phyloP scores from a whole-genome alignment of 345 rosid species.

The Heritiera littoralis region DNA sequence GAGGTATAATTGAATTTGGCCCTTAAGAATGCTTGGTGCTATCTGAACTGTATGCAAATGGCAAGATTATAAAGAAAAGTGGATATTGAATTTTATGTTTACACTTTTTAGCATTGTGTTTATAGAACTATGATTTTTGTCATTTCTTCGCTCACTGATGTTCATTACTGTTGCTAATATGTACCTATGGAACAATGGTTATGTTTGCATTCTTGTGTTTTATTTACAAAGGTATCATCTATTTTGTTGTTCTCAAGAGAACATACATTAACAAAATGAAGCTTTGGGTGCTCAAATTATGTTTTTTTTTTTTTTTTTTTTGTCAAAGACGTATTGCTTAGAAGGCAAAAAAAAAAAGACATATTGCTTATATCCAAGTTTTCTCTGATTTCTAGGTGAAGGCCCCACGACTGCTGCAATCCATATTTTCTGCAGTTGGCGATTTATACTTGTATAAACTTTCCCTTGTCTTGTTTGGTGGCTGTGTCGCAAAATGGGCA shows the following conservation, averaged over 20 bases:
- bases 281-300: neutral
- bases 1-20: neutral
- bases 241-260: neutral
- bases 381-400: constrained; percentile 49
- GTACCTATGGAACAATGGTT: neutral
- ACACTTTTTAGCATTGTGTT: neutral
- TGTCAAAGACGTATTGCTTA: neutral
- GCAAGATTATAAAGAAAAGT: neutral
- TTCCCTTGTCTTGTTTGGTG: constrained; percentile 54
- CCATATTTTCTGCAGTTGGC: constrained; percentile 82
- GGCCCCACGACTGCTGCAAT: constrained; percentile 77
- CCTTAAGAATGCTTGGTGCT: neutral
- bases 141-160: neutral
- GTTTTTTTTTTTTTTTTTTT: constrained; percentile 12
- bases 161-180: neutral
- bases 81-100: neutral
- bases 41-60: neutral
- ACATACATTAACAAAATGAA: neutral
- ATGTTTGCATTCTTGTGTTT: neutral
- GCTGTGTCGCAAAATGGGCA: constrained; percentile 66
- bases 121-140: neutral
- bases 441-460: constrained; percentile 82
- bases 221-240: neutral
- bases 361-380: neutral
- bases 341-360: neutral